Evolutionary conservation across 768 basidiomycete genomes (phyloP), one percentile per base, ranked within the genome.

Genomic region (Gymnopilus dilepis): DNA sequence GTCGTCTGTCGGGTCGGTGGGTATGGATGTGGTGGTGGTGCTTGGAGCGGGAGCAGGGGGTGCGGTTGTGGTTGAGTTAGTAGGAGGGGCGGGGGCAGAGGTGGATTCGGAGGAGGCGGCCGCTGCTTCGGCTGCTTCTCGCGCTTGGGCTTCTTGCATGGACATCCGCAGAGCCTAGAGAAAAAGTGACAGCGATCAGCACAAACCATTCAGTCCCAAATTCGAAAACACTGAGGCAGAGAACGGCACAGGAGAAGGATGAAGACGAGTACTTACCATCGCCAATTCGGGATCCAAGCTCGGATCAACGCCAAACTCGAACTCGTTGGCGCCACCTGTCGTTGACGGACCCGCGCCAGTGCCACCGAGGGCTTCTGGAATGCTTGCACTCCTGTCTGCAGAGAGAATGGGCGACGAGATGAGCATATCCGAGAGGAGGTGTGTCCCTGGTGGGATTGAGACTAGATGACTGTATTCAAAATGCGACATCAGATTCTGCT

Each of bases 261-360:
- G 19, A 26, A 15, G 24, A 21, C 21, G n/a, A 53, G 22, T n/a
- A 74, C 84, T 61, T 59, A 94, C 96, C 94, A 98, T 95, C 2
- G 97, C 97, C 48, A 99, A 82, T 73, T 99, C 97, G 0, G 97
- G 97, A 72, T 99, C 97, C 62, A 98, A 82, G 72, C 87, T 94
- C 4, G 97, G 97, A 74, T 99, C 97, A 4, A 99, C 89, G 53
- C 92, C 93, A 67, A 95, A 96, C 70, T 94, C 94, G 67, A 92
- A 95, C 68, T 80, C 80, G 51, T 80, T 82, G 12, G 68, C 72
- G 0, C 72, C 75, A 24, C 78, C 79, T 4, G 82, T 76, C 33
- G 79, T 82, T 17, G 76, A 79, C 21, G 73, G 64, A 37, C 61
- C 82, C 48, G 80, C 86, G 22, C 78, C 82, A 4, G 75, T 76